Percentiles rank a stretch among this genome's conserved stretches.
Conservation (phyloP, 176 grass and related monocot species). For the Raddia distichophylla region DNA sequence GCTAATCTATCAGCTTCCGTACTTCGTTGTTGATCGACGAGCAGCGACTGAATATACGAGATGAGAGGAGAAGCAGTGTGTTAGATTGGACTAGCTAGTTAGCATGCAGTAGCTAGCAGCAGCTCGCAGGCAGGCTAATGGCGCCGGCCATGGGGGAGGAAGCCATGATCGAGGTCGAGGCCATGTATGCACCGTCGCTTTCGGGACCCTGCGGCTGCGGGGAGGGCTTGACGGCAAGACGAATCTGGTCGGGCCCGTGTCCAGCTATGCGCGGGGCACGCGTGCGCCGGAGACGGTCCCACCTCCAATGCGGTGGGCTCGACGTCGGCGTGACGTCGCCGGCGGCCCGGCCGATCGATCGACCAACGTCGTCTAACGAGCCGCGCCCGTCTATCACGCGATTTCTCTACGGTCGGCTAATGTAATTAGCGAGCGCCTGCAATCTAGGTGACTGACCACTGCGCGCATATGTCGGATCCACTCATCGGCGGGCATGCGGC, state of each 20-base stretch:
- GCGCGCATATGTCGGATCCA: background rate
- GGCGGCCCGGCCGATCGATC: background rate
- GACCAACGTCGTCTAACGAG: too few species aligned
- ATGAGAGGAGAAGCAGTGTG: background rate
- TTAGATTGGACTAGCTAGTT: background rate
- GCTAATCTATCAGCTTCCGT: background rate
- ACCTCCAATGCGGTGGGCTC: slow-evolving; percentile 14
- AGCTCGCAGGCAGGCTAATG: slow-evolving; percentile 1
- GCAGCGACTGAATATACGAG: background rate
- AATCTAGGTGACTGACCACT: too few species aligned
- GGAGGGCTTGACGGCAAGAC: slow-evolving; percentile 32
- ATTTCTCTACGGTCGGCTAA: background rate
- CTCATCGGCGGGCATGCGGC: too few species aligned
- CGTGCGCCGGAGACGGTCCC: slow-evolving; percentile 44
- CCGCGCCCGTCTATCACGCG: background rate
- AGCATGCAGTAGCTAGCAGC: background rate
- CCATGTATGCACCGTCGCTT: slow-evolving; percentile 35
- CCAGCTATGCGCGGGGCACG: slow-evolving; percentile 39
- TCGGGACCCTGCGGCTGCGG: slow-evolving; percentile 19
- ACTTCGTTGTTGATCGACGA: background rate
- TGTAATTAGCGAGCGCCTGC: background rate
- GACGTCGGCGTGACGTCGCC: slow-evolving; percentile 52
- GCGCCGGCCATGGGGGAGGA: background rate
- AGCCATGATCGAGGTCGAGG: background rate
- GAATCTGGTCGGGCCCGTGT: slow-evolving; percentile 43